These are phyloP conservation scores for Teunomyces cretensis DNA, from an alignment of 805 yeast genomes.

Conservation along the genomic window DNA sequence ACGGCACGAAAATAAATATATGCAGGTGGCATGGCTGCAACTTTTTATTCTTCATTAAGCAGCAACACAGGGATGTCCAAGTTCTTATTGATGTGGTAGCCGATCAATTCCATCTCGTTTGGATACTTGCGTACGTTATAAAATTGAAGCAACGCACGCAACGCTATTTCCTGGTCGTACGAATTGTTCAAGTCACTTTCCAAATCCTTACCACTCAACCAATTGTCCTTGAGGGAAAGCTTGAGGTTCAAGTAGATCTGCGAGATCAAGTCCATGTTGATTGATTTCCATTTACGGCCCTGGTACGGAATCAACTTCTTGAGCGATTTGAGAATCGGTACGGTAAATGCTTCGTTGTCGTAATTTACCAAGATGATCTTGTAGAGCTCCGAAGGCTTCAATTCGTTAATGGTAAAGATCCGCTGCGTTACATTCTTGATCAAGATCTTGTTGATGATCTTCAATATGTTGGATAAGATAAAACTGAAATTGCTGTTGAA, in stretches of 20 bases:
- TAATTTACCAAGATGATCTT: slow-evolving; percentile 59
- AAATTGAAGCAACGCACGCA: slow-evolving; percentile 74
- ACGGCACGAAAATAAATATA: slow-evolving; percentile 1
- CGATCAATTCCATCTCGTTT: slow-evolving; percentile 51
- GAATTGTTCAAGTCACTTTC: slow-evolving; percentile 74
- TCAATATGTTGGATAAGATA: slow-evolving; percentile 51
- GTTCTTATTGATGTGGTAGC: slow-evolving; percentile 45
- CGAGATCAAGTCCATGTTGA: slow-evolving; percentile 91
- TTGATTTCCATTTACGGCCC: slow-evolving; percentile 91
- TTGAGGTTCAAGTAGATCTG: slow-evolving; percentile 77
- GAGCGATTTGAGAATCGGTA: slow-evolving; percentile 69
- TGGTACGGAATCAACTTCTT: slow-evolving; percentile 85
- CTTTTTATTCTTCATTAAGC: slow-evolving; percentile 12
- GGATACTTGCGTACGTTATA: slow-evolving; percentile 66
- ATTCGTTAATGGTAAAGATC: slow-evolving; percentile 59
- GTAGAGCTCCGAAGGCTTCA: slow-evolving; percentile 61
- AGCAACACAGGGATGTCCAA: slow-evolving; percentile 19
- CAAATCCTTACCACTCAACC: slow-evolving; percentile 82
- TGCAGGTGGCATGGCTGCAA: slow-evolving; percentile 1
- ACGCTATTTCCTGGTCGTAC: slow-evolving; percentile 80
- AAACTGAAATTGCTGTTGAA: slow-evolving; percentile 46
- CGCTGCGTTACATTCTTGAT: slow-evolving; percentile 70
- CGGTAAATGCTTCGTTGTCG: slow-evolving; percentile 57
- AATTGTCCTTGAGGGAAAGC: slow-evolving; percentile 72
- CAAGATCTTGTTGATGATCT: slow-evolving; percentile 55